A percentile compares a stretch with the other conserved stretches of the same genome.
Conservation (phyloP, 2,329 filamentous ascomycete species). For the Penicillium sclerotiorum region DNA sequence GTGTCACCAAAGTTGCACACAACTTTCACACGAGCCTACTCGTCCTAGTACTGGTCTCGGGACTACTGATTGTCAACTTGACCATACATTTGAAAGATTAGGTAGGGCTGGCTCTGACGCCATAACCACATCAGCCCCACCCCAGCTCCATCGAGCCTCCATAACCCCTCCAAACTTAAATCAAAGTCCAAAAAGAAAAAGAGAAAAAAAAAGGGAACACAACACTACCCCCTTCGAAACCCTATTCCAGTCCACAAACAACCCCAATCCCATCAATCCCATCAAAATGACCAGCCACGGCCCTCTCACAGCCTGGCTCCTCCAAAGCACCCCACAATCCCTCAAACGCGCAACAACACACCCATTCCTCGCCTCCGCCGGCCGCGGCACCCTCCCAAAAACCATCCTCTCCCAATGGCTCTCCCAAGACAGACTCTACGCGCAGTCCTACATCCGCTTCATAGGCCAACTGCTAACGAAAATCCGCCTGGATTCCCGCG, state of each 20-base stretch:
- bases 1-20: no score
- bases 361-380: slow-evolving; percentile 67
- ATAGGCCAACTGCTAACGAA: slow-evolving; percentile 66
- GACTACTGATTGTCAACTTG: no score
- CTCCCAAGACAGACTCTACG: slow-evolving; percentile 71
- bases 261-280: not conserved
- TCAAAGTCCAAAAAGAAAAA: not conserved
- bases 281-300: slow-evolving; percentile 31
- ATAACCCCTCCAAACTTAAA: slow-evolving; percentile 4
- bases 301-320: slow-evolving; percentile 61
- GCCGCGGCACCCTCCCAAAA: slow-evolving; percentile 62
- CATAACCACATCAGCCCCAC: slow-evolving; percentile 18
- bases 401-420: slow-evolving; percentile 66
- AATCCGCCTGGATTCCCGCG: slow-evolving; percentile 53
- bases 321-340: slow-evolving; percentile 50
- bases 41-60: no score
- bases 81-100: not conserved
- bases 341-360: slow-evolving; percentile 64
- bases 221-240: not conserved
- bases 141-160: slow-evolving; percentile 8
- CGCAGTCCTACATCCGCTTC: slow-evolving; percentile 69
- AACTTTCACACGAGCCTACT: no score
- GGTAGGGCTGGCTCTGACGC: slow-evolving; percentile 16
- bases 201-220: not conserved
- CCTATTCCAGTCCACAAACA: not conserved